Base-by-base conservation (phyloP, 208 protist species). In the Crithidia thermophila region DNA sequence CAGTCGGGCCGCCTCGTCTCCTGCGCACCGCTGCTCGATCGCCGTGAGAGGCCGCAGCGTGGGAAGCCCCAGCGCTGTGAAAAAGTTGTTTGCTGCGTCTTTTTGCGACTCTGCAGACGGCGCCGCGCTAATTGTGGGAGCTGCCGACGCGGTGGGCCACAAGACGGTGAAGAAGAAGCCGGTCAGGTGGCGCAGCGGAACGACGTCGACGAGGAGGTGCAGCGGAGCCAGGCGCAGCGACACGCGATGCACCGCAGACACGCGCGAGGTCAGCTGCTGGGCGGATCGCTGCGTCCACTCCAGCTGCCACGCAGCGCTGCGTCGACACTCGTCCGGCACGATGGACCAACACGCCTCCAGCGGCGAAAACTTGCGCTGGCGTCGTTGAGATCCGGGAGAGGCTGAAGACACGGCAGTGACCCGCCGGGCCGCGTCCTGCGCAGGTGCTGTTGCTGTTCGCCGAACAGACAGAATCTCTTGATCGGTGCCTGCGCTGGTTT, bases 261-360 rank as follows among this genome's bases (percentile, higher is more conserved):
- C 11, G 5, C 33, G 28, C 13, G 62, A 69, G 1, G 42, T 39
- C 25, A 64, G 37, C 61, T 67, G 62, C 55, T 53, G 43, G 18
- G 55, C 30, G 16, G 69, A 67, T 39, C 61, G 69, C 14, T 43
- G 13, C 16, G 37, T 63, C 61, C 69, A 75, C 33, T 69, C 61
- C 1, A 60, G 36, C 20, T 58, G 43, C 61, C 49, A 59, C 0
- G 61, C 53, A 4, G 61, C 69, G 20, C 21, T 51, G 9, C 61
- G 69, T 3, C 55, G 43, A 39, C 69, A 75, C 50, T 68, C 69
- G 28, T 75, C 52, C 0, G 61, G 51, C 36, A 75, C n/a, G 31
- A 69, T 58, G 31, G 69, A 58, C 69, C 69, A 75, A 45, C 69
- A 75, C n/a, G 46, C 43, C 37, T 75, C 69, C 14, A 75, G 61